These are phyloP conservation scores for Tulasnella sp. DNA, from an alignment of 768 basidiomycete genomes.

Conservation along the genomic window DNA sequence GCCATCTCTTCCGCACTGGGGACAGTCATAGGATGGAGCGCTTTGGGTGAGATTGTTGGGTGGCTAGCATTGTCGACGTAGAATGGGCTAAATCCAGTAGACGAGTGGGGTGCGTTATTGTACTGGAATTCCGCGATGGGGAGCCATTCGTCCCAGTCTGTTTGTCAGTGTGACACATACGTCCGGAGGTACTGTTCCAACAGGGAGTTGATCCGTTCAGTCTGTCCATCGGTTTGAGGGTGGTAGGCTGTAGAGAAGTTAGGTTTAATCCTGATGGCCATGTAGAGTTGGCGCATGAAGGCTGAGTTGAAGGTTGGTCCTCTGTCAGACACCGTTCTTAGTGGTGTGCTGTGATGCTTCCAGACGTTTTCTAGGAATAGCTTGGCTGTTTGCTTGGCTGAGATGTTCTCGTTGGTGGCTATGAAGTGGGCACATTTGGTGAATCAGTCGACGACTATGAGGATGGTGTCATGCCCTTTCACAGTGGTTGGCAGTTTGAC, in stretches of 20 bases:
- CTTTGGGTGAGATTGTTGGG: not conserved
- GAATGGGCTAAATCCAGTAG: constrained; percentile 21
- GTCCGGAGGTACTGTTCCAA: constrained; percentile 2
- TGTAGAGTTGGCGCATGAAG: not conserved
- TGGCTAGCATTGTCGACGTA: constrained; percentile 21
- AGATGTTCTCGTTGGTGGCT: not conserved
- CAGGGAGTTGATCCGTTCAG: constrained; percentile 5
- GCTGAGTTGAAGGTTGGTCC: not conserved
- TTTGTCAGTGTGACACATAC: constrained; percentile 3
- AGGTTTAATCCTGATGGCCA: not conserved
- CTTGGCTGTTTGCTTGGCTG: not conserved
- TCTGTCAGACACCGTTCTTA: not conserved
- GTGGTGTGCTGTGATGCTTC: not conserved
- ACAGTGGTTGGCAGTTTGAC: too few species aligned
- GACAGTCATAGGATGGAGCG: not conserved
- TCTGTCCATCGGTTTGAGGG: constrained; percentile 15
- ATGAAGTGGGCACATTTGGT: constrained; percentile 7
- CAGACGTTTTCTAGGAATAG: not conserved
- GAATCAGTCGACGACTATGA: constrained; percentile 8
- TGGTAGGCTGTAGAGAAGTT: not conserved
- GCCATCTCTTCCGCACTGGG: not conserved
- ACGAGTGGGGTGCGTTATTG: not conserved
- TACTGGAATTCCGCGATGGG: not conserved
- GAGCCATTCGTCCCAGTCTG: not conserved
- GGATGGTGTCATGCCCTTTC: not conserved